Evolutionary conservation across 108 stramenopile genomes (phyloP).

Genomic region (Seminavis robusta): DNA sequence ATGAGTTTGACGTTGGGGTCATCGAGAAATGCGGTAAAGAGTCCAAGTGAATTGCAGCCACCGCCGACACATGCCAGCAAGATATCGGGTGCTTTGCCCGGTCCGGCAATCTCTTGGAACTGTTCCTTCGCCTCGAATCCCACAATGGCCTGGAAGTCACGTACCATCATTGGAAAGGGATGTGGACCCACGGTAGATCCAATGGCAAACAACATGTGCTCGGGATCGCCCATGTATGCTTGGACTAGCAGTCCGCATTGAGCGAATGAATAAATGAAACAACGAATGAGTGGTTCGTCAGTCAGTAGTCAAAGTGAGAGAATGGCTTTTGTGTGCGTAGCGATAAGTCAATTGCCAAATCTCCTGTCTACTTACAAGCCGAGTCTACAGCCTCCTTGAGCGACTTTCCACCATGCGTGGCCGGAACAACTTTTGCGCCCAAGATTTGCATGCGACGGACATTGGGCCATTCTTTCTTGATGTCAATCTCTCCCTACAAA

Average conservation of each 20-base stretch:
- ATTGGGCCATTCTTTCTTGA: slow-evolving; percentile 84
- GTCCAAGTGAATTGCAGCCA: slow-evolving; percentile 92
- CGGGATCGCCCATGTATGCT: slow-evolving; percentile 93
- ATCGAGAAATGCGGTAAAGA: slow-evolving; percentile 88
- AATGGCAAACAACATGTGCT: slow-evolving; percentile 88
- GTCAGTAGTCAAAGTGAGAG: too few relatives aligned
- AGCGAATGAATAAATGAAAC: too few relatives aligned
- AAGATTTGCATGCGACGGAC: slow-evolving; percentile 95
- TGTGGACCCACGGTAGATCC: slow-evolving; percentile 96
- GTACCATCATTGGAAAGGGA: slow-evolving; percentile 94
- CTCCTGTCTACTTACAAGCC: slow-evolving; percentile 93
- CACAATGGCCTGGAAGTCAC: slow-evolving; percentile 90
- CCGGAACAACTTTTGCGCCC: slow-evolving; percentile 89
- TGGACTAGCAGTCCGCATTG: too few relatives aligned
- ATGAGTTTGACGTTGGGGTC: slow-evolving; percentile 75
- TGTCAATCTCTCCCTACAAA: slow-evolving; percentile 89
- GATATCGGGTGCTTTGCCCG: slow-evolving; percentile 86
- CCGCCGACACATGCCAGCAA: slow-evolving; percentile 94
- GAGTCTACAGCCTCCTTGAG: slow-evolving; percentile 96
- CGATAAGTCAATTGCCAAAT: too few relatives aligned
- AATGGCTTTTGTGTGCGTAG: too few relatives aligned
- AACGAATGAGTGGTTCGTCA: too few relatives aligned
- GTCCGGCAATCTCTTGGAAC: slow-evolving; percentile 78
- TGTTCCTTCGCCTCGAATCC: slow-evolving; percentile 78
- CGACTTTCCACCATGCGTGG: slow-evolving; percentile 74